Percentiles rank a stretch among this genome's conserved stretches.
These are phyloP conservation scores for Heritiera fomes DNA, from an alignment of 345 rosid species.

Conservation along the genomic window DNA sequence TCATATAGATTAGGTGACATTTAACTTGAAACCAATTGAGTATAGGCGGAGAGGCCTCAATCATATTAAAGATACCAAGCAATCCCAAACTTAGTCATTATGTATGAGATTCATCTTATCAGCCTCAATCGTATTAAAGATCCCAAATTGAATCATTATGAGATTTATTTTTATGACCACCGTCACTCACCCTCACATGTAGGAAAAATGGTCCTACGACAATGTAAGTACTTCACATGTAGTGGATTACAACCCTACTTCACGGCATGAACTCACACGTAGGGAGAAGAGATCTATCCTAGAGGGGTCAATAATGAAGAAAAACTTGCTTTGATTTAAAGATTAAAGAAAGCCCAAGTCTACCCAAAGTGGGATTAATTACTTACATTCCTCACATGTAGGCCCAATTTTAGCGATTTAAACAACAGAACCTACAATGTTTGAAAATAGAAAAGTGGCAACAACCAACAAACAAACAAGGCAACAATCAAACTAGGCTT, in stretches of 20 bases:
- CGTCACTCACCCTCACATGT: not conserved
- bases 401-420: not conserved
- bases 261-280: not conserved
- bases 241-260: not conserved
- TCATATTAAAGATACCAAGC: not conserved
- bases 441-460: not conserved
- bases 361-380: not conserved
- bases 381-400: not conserved
- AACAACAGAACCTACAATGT: not conserved
- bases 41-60: not conserved
- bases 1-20: not conserved
- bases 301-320: not conserved
- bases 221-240: not conserved
- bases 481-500: not conserved
- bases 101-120: not conserved
- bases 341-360: not conserved
- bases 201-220: not conserved
- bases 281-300: not conserved
- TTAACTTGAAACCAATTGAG: not conserved
- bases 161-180: not conserved
- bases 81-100: constrained; percentile 6
- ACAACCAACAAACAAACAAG: not conserved
- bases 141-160: constrained; percentile 4
- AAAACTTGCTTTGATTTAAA: not conserved
- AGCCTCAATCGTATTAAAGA: not conserved